Percentiles rank a stretch among this genome's conserved stretches.
These are phyloP conservation scores for Amanita inopinata DNA, from an alignment of 768 basidiomycete species.

Conservation along the genomic window DNA sequence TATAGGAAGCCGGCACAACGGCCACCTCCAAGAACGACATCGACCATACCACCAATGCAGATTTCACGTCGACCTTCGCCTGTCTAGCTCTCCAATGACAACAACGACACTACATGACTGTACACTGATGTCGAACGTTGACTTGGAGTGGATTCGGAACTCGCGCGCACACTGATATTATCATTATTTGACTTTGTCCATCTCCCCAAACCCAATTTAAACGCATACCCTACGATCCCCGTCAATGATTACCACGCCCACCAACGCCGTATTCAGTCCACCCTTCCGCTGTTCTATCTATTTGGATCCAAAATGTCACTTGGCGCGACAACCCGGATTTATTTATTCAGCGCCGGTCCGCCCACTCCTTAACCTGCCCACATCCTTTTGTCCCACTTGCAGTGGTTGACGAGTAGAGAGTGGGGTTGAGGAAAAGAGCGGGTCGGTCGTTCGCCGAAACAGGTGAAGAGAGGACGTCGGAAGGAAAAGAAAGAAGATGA, in stretches of 20 bases:
- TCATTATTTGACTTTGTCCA: constrained; percentile 2
- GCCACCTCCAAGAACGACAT: constrained; percentile 4
- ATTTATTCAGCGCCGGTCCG: background rate
- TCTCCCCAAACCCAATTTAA: background rate
- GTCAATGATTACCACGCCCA: background rate
- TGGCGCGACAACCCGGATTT: background rate
- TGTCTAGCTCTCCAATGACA: background rate
- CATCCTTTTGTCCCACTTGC: constrained; percentile 6
- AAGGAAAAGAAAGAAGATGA: constrained; percentile 1
- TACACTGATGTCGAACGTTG: too few species aligned
- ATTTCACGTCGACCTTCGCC: constrained; percentile 6
- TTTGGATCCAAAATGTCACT: background rate
- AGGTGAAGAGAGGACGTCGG: background rate
- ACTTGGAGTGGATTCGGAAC: background rate
- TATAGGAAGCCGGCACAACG: constrained; percentile 6
- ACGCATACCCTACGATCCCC: constrained; percentile 5
- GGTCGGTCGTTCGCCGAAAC: background rate
- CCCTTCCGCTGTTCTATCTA: constrained; percentile 5
- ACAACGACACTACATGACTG: background rate
- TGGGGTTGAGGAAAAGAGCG: background rate
- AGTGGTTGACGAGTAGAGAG: constrained; percentile 1
- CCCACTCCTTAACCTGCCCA: background rate
- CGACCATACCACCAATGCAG: constrained; percentile 3
- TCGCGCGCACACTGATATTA: background rate
- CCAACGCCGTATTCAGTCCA: constrained; percentile 4